phyloP scores from a whole-genome alignment of 805 yeast genomes.

The Alloascoidea africana region DNA sequence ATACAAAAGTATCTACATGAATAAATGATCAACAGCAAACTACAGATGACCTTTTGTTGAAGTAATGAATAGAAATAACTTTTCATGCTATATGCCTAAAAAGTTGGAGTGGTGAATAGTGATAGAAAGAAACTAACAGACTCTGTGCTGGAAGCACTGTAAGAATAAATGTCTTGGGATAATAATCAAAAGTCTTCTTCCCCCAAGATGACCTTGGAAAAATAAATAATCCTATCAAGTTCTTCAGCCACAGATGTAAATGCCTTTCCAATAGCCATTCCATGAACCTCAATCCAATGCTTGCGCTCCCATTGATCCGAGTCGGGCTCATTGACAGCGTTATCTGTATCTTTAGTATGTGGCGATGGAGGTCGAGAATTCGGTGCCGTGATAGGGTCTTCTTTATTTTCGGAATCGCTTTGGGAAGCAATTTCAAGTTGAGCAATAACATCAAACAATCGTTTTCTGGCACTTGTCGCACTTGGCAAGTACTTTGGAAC shows the following conservation, averaged over 20 bases:
- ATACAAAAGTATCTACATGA: too few relatives aligned
- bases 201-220: constrained; percentile 28
- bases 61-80: too few relatives aligned
- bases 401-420: neutral
- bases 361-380: neutral
- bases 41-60: too few relatives aligned
- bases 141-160: too few relatives aligned
- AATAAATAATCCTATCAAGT: constrained; percentile 20
- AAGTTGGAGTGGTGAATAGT: too few relatives aligned
- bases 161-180: neutral
- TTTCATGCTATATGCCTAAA: too few relatives aligned
- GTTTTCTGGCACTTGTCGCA: constrained; percentile 25
- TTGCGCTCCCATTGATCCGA: constrained; percentile 11
- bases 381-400: constrained; percentile 4
- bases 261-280: constrained; percentile 32
- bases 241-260: constrained; percentile 30
- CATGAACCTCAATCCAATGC: constrained; percentile 33
- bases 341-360: constrained; percentile 1
- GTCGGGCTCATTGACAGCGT: too few relatives aligned
- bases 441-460: constrained; percentile 23
- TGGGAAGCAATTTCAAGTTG: constrained; percentile 13
- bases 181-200: constrained; percentile 17
- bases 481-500: constrained; percentile 32
- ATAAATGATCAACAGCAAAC: too few relatives aligned
- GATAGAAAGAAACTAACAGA: too few relatives aligned